Conservation (phyloP, 2,329 filamentous ascomycete genomes). For the Furcasterigmium sp. region DNA sequence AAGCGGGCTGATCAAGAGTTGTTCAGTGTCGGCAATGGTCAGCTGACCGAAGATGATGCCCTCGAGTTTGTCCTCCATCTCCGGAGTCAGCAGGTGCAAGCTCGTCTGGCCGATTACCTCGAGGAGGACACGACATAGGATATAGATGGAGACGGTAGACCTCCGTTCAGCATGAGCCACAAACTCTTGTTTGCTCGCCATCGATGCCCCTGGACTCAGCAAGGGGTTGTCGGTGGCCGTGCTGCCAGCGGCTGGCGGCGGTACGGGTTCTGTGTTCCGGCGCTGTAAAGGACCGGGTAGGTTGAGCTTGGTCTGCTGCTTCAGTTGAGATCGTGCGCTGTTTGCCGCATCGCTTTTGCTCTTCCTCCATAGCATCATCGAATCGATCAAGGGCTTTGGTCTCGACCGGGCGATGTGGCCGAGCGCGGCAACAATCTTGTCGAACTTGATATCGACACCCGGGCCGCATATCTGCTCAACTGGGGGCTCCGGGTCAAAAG, state of each 20-base stretch:
- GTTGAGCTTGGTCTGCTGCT: conserved; percentile 39
- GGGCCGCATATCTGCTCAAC: conserved; percentile 89
- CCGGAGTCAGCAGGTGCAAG: conserved; percentile 72
- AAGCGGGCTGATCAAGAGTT: conserved; percentile 70
- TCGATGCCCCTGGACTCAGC: conserved; percentile 23
- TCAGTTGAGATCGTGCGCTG: conserved; percentile 55
- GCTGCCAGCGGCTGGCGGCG: conserved; percentile 30
- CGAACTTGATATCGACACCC: conserved; percentile 81
- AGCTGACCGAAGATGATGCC: conserved; percentile 96
- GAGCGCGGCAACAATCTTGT: conserved; percentile 87
- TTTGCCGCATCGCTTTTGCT: conserved; percentile 87
- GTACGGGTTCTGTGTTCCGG: conserved; percentile 69
- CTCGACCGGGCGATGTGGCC: conserved; percentile 93
- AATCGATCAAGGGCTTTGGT: conserved; percentile 92
- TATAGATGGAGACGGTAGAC: conserved; percentile 92
- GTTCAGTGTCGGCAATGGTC: conserved; percentile 80
- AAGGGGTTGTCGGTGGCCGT: conserved; percentile 24
- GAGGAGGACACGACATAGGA: conserved; percentile 87
- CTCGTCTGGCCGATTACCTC: conserved; percentile 92
- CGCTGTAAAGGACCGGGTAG: conserved; percentile 50
- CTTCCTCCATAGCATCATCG: conserved; percentile 97
- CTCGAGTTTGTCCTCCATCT: conserved; percentile 92
- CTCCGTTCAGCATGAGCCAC: conserved; percentile 79
- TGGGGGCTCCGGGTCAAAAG: conserved; percentile 74
- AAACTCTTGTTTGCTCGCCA: conserved; percentile 59